Percentiles rank a stretch among this genome's conserved stretches.
Evolutionary conservation across 2,329 filamentous ascomycete genomes (phyloP).

Genomic region (Curvularia hawaiiensis): DNA sequence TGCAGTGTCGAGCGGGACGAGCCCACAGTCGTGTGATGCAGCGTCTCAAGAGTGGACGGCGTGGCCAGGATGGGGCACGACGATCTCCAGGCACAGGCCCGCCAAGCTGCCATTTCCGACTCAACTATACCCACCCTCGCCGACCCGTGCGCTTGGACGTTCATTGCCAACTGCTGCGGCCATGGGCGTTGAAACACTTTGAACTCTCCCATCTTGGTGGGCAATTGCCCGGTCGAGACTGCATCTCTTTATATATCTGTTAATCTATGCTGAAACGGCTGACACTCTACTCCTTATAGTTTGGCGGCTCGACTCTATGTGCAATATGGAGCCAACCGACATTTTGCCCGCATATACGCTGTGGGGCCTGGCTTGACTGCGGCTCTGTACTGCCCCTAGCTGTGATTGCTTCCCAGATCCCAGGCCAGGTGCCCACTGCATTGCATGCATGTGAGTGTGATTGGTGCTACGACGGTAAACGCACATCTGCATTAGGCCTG

Average conservation of each 20-base stretch:
- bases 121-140: constrained; percentile 18
- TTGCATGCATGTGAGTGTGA: constrained; percentile 23
- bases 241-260: not conserved
- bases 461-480: constrained; percentile 29
- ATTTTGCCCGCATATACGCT: constrained; percentile 26
- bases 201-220: not conserved
- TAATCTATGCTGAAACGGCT: not conserved
- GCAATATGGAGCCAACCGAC: constrained; percentile 8
- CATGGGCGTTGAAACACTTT: not conserved
- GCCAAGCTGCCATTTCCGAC: constrained; percentile 21
- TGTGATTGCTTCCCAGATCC: not conserved
- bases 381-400: constrained; percentile 13
- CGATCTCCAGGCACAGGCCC: constrained; percentile 31
- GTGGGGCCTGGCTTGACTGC: constrained; percentile 16
- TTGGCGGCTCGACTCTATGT: not conserved
- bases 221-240: not conserved
- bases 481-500: constrained; percentile 31
- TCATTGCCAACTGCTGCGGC: not conserved
- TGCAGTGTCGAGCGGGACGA: constrained; percentile 6
- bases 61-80: constrained; percentile 17
- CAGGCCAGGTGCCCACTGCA: not conserved
- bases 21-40: constrained; percentile 30
- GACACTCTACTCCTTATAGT: not conserved
- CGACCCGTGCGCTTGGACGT: constrained; percentile 1
- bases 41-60: constrained; percentile 23